phyloP scores from a whole-genome alignment of 2,329 filamentous ascomycete genomes.

The Bisporella sp. region DNA sequence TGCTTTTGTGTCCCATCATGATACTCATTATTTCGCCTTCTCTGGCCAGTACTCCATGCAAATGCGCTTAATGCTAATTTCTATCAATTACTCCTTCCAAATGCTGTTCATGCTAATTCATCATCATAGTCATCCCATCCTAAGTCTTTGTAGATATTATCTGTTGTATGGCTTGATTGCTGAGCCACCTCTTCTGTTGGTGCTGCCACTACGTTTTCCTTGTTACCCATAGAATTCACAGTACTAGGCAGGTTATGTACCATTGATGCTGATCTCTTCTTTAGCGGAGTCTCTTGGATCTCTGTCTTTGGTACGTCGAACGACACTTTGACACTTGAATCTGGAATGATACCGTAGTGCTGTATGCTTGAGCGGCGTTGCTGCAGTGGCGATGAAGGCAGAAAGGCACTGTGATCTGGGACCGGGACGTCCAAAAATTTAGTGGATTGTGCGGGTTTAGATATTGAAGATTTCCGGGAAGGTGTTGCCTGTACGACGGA shows the following conservation, averaged over 20 bases:
- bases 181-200: neutral
- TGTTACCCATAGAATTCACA: conserved; percentile 7
- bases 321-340: conserved; percentile 9
- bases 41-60: conserved; percentile 9
- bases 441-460: neutral
- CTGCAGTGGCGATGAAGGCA: conserved; percentile 21
- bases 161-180: neutral
- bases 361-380: conserved; percentile 20
- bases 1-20: neutral
- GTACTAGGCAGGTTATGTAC: conserved; percentile 14
- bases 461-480: conserved; percentile 14
- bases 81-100: conserved; percentile 4
- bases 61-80: conserved; percentile 19
- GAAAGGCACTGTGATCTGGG: conserved; percentile 7
- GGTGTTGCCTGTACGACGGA: conserved; percentile 24
- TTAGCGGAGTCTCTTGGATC: conserved; percentile 22
- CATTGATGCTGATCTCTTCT: conserved; percentile 9
- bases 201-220: conserved; percentile 14
- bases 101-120: neutral
- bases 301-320: neutral
- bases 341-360: conserved; percentile 18
- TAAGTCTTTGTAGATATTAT: conserved; percentile 29
- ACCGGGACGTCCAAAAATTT: neutral
- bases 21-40: too few relatives aligned
- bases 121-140: conserved; percentile 31